Conservation (phyloP, 306 rosid genomes). For the Glycyrrhiza uralensis region DNA sequence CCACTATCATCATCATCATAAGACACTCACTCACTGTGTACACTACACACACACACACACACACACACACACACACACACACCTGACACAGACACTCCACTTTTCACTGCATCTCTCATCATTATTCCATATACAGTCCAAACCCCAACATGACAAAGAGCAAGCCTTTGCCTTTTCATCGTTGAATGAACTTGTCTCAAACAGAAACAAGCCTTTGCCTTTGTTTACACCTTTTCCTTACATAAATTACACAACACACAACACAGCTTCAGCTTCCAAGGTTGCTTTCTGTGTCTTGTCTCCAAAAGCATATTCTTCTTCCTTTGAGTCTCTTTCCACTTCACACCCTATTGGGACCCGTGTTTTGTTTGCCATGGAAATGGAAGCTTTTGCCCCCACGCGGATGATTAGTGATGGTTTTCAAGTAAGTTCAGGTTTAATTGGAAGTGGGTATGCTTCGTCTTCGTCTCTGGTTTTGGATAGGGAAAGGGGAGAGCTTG, state of each 20-base stretch:
- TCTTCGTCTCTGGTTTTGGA: conserved; percentile 65
- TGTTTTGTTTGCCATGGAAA: conserved; percentile 31
- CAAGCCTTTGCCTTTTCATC: conserved; percentile 22
- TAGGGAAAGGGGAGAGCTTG: conserved; percentile 52
- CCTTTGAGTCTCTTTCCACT: background rate
- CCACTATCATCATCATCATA: background rate
- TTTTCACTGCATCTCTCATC: conserved; percentile 13
- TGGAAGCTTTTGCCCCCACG: conserved; percentile 42
- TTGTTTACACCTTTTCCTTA: background rate
- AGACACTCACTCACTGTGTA: too few relatives aligned
- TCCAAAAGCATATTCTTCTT: background rate
- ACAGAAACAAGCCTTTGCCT: background rate
- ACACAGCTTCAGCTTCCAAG: background rate
- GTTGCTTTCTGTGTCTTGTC: conserved; percentile 6
- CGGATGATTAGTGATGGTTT: conserved; percentile 17
- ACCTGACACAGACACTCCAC: conserved; percentile 26
- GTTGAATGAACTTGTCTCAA: conserved; percentile 10
- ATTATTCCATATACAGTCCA: conserved; percentile 11
- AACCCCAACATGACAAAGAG: conserved; percentile 29
- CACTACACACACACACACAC: conserved; percentile 17
- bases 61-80: conserved; percentile 17
- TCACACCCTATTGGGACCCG: background rate
- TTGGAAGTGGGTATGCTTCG: conserved; percentile 48
- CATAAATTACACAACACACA: conserved; percentile 5
- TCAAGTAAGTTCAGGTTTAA: conserved; percentile 10